Evolutionary conservation across 2,329 filamentous ascomycete genomes (phyloP).

Genomic region (Colletotrichum sidae): DNA sequence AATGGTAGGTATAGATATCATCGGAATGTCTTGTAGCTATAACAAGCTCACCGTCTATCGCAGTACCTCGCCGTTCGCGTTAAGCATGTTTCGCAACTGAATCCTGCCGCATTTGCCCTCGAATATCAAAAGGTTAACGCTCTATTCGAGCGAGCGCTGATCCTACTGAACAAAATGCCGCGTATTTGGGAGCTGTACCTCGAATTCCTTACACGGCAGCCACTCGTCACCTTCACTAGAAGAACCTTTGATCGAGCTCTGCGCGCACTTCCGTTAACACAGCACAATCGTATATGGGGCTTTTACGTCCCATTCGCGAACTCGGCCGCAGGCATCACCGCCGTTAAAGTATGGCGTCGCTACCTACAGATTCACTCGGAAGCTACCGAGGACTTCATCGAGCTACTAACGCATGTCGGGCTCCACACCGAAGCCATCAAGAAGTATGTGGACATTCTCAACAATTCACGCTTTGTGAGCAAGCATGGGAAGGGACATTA

Average conservation of each 20-base stretch:
- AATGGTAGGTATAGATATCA: constrained; percentile 66
- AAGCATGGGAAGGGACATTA: constrained; percentile 96
- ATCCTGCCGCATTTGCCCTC: constrained; percentile 80
- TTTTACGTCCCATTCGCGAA: constrained; percentile 92
- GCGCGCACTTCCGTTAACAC: constrained; percentile 90
- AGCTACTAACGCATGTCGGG: constrained; percentile 82
- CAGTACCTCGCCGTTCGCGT: constrained; percentile 88
- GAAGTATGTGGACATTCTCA: constrained; percentile 90
- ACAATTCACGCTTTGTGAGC: constrained; percentile 90
- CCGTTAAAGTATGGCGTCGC: constrained; percentile 91
- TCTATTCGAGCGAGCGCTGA: constrained; percentile 91
- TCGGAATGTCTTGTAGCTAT: constrained; percentile 8
- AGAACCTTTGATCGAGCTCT: constrained; percentile 92
- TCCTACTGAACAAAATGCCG: constrained; percentile 98
- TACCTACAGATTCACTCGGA: constrained; percentile 99
- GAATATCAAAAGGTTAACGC: constrained; percentile 96
- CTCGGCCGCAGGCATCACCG: constrained; percentile 89
- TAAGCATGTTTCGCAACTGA: constrained; percentile 84
- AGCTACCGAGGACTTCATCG: constrained; percentile 94
- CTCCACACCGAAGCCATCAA: constrained; percentile 92
- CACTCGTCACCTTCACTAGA: constrained; percentile 87
- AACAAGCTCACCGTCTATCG: neutral
- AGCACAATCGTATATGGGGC: constrained; percentile 96
- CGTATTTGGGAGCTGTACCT: constrained; percentile 99
- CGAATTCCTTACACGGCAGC: constrained; percentile 88